Percentiles rank a stretch among this genome's conserved stretches.
Evolutionary conservation across 2,329 filamentous ascomycete species (phyloP).

Genomic region (Sordariomycetes sp.): DNA sequence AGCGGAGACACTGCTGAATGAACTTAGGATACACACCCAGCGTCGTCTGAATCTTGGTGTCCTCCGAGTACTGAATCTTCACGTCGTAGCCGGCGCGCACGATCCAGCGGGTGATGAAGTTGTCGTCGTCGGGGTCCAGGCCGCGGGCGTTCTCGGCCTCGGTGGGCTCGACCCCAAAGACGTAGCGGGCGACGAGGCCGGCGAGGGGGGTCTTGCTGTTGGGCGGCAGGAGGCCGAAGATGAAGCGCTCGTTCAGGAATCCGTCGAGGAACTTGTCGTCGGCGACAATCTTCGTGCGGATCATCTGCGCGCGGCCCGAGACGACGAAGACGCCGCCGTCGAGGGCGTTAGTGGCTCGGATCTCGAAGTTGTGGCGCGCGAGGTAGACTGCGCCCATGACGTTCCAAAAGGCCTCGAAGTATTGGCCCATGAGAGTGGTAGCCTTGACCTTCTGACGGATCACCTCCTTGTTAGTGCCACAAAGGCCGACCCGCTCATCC

Average conservation of each 20-base stretch:
- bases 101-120: conserved; percentile 45
- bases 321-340: conserved; percentile 50
- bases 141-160: conserved; percentile 9
- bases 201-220: too few relatives aligned
- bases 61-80: conserved; percentile 38
- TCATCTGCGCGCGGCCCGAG: conserved; percentile 41
- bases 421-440: conserved; percentile 25
- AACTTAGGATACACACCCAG: conserved; percentile 41
- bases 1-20: conserved; percentile 40
- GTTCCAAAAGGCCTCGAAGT: conserved; percentile 14
- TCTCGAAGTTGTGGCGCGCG: conserved; percentile 52
- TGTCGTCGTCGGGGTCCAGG: conserved; percentile 47
- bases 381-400: conserved; percentile 49
- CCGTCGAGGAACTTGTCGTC: conserved; percentile 25
- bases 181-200: not conserved
- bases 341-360: conserved; percentile 40
- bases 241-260: conserved; percentile 40
- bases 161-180: not conserved
- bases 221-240: conserved; percentile 18
- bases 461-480: conserved; percentile 46
- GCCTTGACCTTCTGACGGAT: conserved; percentile 26
- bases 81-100: conserved; percentile 39
- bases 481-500: conserved; percentile 36
- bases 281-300: conserved; percentile 38
- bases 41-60: conserved; percentile 38